These are phyloP conservation scores for Xylaria bambusicola DNA, from an alignment of 495 filamentous ascomycete species.

Conservation along the genomic window DNA sequence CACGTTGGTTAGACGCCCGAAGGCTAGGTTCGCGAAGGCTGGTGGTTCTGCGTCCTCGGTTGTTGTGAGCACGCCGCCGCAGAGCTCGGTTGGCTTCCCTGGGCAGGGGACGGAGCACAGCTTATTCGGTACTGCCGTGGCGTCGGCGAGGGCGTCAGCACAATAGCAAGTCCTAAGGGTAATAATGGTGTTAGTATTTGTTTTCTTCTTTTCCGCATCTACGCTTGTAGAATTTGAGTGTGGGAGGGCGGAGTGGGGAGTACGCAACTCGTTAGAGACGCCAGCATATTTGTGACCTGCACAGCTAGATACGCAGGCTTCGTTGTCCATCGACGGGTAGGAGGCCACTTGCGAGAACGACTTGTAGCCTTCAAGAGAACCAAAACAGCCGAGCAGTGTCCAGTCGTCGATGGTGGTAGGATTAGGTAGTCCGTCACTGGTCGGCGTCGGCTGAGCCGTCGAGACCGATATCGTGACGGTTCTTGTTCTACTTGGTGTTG, in stretches of 20 bases:
- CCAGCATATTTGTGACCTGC: conserved; percentile 27
- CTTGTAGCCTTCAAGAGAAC: neutral
- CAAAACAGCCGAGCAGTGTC: conserved; percentile 30
- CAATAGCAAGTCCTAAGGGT: conserved; percentile 33
- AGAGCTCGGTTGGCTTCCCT: conserved; percentile 18
- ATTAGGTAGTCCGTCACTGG: neutral
- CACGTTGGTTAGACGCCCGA: neutral
- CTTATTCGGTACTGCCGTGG: conserved; percentile 39
- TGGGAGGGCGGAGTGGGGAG: neutral
- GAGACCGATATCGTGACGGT: conserved; percentile 26
- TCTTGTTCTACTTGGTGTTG: conserved; percentile 25
- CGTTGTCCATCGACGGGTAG: conserved; percentile 18
- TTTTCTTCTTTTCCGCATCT: too few relatives aligned
- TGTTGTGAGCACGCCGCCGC: conserved; percentile 19
- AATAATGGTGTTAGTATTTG: neutral
- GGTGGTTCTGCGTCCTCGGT: neutral
- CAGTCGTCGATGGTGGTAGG: conserved; percentile 16
- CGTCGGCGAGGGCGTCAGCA: conserved; percentile 56
- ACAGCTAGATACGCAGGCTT: conserved; percentile 24
- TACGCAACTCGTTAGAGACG: conserved; percentile 23
- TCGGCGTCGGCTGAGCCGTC: conserved; percentile 15
- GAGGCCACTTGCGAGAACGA: conserved; percentile 14
- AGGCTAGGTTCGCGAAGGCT: neutral
- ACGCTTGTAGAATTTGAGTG: too few relatives aligned
- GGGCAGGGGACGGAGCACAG: conserved; percentile 22